A percentile compares a stretch with the other conserved stretches of the same genome.
phyloP scores from a whole-genome alignment of 495 filamentous ascomycete genomes.

The Penicillium longicatenatum region DNA sequence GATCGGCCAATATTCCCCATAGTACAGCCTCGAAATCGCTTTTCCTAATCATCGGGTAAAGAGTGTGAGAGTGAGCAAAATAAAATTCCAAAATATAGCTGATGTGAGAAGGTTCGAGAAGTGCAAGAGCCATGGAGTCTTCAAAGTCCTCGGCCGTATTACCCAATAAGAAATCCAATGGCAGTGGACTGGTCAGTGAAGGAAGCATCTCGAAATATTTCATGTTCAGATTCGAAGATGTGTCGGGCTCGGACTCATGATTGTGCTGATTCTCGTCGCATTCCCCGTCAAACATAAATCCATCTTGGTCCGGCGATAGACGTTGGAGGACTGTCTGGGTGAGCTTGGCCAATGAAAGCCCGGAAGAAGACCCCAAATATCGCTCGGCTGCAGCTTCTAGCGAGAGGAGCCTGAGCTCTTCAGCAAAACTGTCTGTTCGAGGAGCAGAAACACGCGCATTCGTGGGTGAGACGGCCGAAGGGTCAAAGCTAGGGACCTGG shows the following conservation, averaged over 20 bases:
- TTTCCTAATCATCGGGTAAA: constrained; percentile 39
- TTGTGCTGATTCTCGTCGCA: constrained; percentile 16
- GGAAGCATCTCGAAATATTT: constrained; percentile 18
- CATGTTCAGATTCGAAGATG: constrained; percentile 14
- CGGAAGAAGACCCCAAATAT: constrained; percentile 42
- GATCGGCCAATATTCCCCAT: constrained; percentile 30
- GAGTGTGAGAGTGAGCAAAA: constrained; percentile 44
- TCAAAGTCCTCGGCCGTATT: constrained; percentile 20
- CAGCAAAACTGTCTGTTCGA: constrained; percentile 26
- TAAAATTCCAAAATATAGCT: constrained; percentile 38
- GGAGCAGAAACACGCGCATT: background rate
- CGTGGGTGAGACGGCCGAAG: constrained; percentile 3
- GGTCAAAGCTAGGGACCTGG: constrained; percentile 2
- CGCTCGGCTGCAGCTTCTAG: constrained; percentile 42
- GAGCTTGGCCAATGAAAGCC: constrained; percentile 40
- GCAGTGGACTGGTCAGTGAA: constrained; percentile 20
- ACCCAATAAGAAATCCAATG: constrained; percentile 22
- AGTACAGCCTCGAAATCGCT: constrained; percentile 31
- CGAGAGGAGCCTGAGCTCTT: constrained; percentile 36
- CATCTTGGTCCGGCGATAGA: constrained; percentile 49
- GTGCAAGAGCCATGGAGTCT: constrained; percentile 17
- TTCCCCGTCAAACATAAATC: constrained; percentile 37
- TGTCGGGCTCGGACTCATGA: constrained; percentile 11
- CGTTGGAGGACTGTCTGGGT: constrained; percentile 42
- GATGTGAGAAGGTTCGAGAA: constrained; percentile 30